Percentiles rank a stretch among this genome's conserved stretches.
phyloP scores from a whole-genome alignment of 1,284 basidiomycete genomes.

The Termitomyces sp. region DNA sequence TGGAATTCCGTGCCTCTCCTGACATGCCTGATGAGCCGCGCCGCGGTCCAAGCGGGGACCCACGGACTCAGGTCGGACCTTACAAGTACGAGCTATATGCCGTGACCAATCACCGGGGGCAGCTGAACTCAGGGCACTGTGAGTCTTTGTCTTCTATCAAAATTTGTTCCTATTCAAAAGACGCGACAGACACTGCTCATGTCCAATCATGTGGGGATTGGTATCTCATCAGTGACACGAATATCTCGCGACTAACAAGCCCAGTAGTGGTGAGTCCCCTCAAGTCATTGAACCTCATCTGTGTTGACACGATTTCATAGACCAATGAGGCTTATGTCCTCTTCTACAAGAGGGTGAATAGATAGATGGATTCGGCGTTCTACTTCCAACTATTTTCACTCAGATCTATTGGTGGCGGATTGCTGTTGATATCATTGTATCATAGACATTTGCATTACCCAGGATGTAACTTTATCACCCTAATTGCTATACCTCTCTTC shows the following conservation, averaged over 20 bases:
- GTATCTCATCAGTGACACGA: conserved; percentile 87
- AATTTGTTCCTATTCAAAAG: conserved; percentile 1
- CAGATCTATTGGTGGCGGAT: conserved; percentile 16
- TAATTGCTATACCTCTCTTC: conserved; percentile 18
- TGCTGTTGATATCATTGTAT: conserved; percentile 21
- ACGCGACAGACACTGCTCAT: conserved; percentile 73
- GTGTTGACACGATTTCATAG: conserved; percentile 36
- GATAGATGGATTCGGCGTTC: conserved; percentile 31
- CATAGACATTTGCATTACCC: conserved; percentile 20
- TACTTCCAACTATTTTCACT: conserved; percentile 5
- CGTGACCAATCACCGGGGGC: conserved; percentile 91
- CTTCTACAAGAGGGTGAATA: conserved; percentile 74
- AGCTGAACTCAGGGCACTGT: conserved; percentile 90
- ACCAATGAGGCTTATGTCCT: conserved; percentile 84
- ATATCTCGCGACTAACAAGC: conserved; percentile 63
- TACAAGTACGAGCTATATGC: conserved; percentile 87
- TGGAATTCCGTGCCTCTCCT: conserved; percentile 80
- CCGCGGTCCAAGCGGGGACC: conserved; percentile 55
- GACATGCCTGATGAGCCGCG: conserved; percentile 68
- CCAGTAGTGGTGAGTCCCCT: conserved; percentile 75
- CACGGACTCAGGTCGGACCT: conserved; percentile 75
- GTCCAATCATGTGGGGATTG: conserved; percentile 76
- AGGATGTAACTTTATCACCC: conserved; percentile 23
- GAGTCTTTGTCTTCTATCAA: conserved; percentile 30
- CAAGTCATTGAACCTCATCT: conserved; percentile 1